These are phyloP conservation scores for Ceratocystis eucalypticola DNA, from an alignment of 2,329 filamentous ascomycete genomes.

Conservation along the genomic window DNA sequence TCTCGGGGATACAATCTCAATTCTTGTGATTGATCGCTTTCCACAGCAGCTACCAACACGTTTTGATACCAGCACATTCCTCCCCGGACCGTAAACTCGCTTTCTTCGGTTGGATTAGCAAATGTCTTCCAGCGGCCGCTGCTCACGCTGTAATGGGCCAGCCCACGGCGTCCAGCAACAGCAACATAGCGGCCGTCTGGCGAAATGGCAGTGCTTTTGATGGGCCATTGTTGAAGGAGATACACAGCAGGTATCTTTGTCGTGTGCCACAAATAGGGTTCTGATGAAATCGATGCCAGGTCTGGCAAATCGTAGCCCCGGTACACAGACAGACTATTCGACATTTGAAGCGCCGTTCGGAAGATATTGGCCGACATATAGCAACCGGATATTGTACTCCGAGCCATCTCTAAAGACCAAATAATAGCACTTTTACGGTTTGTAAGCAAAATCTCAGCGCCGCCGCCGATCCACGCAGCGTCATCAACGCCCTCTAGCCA, in stretches of 20 bases:
- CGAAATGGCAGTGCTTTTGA: conserved; percentile 74
- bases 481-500: conserved; percentile 72
- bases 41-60: conserved; percentile 84
- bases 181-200: conserved; percentile 88
- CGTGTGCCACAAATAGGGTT: conserved; percentile 90
- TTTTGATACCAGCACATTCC: conserved; percentile 99
- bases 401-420: conserved; percentile 83
- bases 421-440: conserved; percentile 59
- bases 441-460: conserved; percentile 70
- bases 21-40: conserved; percentile 68
- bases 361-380: conserved; percentile 86
- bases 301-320: conserved; percentile 85
- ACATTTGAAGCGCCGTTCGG: conserved; percentile 76
- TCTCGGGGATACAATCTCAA: conserved; percentile 90
- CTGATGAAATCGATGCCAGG: conserved; percentile 78
- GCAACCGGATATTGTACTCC: conserved; percentile 83
- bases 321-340: conserved; percentile 80
- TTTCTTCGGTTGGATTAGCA: conserved; percentile 63
- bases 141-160: conserved; percentile 90
- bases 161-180: conserved; percentile 79
- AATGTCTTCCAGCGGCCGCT: conserved; percentile 96
- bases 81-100: conserved; percentile 81
- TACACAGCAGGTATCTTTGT: conserved; percentile 75
- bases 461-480: conserved; percentile 76
- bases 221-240: conserved; percentile 84